Base-by-base conservation (phyloP, 306 rosid species). In the Glycyrrhiza uralensis region DNA sequence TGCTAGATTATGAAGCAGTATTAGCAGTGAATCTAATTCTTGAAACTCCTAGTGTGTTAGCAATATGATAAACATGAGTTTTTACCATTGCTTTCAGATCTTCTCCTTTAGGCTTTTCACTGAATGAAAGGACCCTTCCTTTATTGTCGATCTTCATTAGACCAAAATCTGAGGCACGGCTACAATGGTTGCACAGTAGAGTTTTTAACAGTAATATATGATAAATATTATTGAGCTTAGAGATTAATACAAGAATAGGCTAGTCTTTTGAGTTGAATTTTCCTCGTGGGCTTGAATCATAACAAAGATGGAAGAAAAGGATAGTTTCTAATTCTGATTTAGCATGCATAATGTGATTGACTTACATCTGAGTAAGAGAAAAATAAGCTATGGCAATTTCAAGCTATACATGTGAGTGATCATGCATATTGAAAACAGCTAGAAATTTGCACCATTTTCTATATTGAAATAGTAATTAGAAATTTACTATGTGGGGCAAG, bases 81-180 rank as follows among this genome's bases (percentile, higher is more conserved):
- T 18, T 85, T 86, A 94, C 95, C 98, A 94, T 94, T 79, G 87
- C 83, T 85, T 87, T 91, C 67, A 91, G 83, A 46, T 86, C 90
- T 7, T 10, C 38, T 76, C 97, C 96, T 77, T 86, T 94, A 36
- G 97, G 98, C 82, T 94, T 91, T 79, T 91, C 97, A 54, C 92
- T 89, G 85, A 91, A 89, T 58, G 87, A 83, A 76, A 83, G 81
- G 62, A 83, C 50, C 76, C 87, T 83, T 51, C 87, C 87, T 71
- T 83, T 87, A 52, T 91, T 82, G 77, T 94, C 97, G 83, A 91
- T 94, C 90, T 91, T 94, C 98, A 91, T 91, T n/a, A 94, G 86
- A 64, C 98, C 97, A 67, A 94, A 94, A 80, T 94, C 97, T 59
- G 98, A 89, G 88, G 98, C 98, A 50, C 98, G 98, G 35, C 98